Percentiles rank a stretch among this genome's conserved stretches.
These are phyloP conservation scores for Starmera amethionina DNA, from an alignment of 805 yeast species.

Conservation along the genomic window DNA sequence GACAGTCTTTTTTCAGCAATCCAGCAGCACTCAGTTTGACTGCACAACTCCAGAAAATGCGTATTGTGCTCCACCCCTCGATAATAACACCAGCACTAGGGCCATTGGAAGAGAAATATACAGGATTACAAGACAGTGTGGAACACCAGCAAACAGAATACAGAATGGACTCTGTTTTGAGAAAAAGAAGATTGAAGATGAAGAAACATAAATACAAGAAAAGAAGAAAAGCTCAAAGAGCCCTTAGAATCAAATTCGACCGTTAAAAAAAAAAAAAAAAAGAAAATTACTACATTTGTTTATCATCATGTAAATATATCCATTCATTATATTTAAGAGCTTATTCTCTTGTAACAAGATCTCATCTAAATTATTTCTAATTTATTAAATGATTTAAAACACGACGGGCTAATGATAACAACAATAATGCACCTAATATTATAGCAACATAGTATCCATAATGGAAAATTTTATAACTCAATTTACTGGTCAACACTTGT, in stretches of 20 bases:
- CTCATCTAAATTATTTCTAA: too few species aligned
- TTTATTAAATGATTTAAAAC: slow-evolving; percentile 11
- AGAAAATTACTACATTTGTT: not conserved
- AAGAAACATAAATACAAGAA: slow-evolving; percentile 95
- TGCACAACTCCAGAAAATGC: not conserved
- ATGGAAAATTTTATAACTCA: slow-evolving; percentile 43
- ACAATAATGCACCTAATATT: slow-evolving; percentile 22
- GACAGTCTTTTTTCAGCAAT: not conserved
- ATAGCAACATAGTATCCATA: slow-evolving; percentile 40
- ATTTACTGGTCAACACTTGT: slow-evolving; percentile 40
- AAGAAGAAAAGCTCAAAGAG: slow-evolving; percentile 91
- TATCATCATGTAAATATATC: not conserved
- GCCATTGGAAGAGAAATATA: slow-evolving; percentile 9
- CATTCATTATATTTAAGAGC: too few species aligned
- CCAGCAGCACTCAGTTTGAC: slow-evolving; percentile 1
- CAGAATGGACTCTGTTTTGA: slow-evolving; percentile 54
- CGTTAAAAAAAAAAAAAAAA: slow-evolving; percentile 4
- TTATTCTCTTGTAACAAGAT: too few species aligned
- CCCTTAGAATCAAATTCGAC: slow-evolving; percentile 52
- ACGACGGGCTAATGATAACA: slow-evolving; percentile 27
- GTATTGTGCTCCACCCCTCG: not conserved
- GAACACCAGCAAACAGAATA: slow-evolving; percentile 5
- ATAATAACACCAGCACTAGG: too few species aligned
- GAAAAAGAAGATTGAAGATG: slow-evolving; percentile 91
- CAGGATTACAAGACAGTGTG: slow-evolving; percentile 7